These are phyloP conservation scores for Calonectria fujianensis DNA, from an alignment of 2,329 filamentous ascomycete genomes.

Conservation along the genomic window DNA sequence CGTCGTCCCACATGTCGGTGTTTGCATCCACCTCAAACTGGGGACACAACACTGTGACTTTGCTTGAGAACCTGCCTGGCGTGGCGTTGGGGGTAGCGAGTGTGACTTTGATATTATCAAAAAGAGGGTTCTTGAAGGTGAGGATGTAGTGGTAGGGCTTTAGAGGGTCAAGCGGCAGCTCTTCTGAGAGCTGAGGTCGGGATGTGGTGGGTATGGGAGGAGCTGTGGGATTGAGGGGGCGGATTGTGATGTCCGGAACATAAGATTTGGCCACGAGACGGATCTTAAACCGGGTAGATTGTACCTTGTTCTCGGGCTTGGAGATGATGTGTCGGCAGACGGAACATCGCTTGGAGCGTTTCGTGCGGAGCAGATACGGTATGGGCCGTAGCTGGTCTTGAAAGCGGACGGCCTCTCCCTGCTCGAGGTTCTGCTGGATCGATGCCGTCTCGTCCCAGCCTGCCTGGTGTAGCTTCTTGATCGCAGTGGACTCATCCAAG, in stretches of 20 bases:
- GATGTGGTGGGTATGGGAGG: slow-evolving; percentile 60
- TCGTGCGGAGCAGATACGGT: slow-evolving; percentile 89
- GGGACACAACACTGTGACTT: slow-evolving; percentile 94
- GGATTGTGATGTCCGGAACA: slow-evolving; percentile 87
- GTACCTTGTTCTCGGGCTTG: slow-evolving; percentile 93
- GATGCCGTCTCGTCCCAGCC: slow-evolving; percentile 80
- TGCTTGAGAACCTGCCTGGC: slow-evolving; percentile 84
- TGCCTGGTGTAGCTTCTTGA: slow-evolving; percentile 74
- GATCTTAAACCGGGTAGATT: slow-evolving; percentile 93
- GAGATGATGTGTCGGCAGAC: slow-evolving; percentile 95
- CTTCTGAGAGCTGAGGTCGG: slow-evolving; percentile 57
- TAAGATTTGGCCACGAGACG: slow-evolving; percentile 91
- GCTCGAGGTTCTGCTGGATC: slow-evolving; percentile 67
- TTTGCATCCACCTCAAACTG: slow-evolving; percentile 96
- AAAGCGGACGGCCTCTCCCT: slow-evolving; percentile 77
- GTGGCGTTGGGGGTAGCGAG: slow-evolving; percentile 89
- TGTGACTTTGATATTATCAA: slow-evolving; percentile 90
- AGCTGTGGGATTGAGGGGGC: slow-evolving; percentile 71
- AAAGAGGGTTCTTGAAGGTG: slow-evolving; percentile 94
- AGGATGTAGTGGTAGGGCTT: slow-evolving; percentile 86
- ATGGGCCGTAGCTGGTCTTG: slow-evolving; percentile 86
- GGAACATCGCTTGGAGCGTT: slow-evolving; percentile 94
- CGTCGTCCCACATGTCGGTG: slow-evolving; percentile 91
- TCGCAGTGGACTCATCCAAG: slow-evolving; percentile 76
- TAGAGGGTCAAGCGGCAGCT: slow-evolving; percentile 71